These are phyloP conservation scores for Triangularia setosa DNA, from an alignment of 2,329 filamentous ascomycete genomes.

Conservation along the genomic window DNA sequence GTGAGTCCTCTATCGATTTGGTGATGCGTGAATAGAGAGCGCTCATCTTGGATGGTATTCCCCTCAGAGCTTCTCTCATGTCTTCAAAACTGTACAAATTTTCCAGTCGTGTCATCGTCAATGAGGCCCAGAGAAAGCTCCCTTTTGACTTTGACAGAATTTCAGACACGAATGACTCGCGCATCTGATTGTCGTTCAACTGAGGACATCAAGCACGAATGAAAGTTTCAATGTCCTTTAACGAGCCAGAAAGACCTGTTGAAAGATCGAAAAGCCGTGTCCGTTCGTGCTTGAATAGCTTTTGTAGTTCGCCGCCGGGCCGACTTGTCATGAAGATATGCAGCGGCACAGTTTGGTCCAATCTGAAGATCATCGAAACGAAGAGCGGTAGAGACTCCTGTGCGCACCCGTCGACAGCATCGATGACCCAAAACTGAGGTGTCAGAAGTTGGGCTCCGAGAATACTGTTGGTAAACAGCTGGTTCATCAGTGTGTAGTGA, in stretches of 20 bases:
- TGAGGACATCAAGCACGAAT: slow-evolving; percentile 4
- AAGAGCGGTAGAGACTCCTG: slow-evolving; percentile 5
- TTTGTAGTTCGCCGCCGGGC: slow-evolving; percentile 8
- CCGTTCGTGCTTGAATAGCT: slow-evolving; percentile 7
- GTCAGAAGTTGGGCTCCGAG: slow-evolving; percentile 5
- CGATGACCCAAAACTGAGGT: slow-evolving; percentile 23
- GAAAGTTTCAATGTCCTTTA: slow-evolving; percentile 18
- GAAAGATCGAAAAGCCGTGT: slow-evolving; percentile 1
- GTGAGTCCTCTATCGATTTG: slow-evolving; percentile 18
- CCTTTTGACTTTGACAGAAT: slow-evolving; percentile 21
- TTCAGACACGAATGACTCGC: slow-evolving; percentile 8
- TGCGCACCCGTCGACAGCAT: slow-evolving; percentile 21
- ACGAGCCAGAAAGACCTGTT: slow-evolving; percentile 7
- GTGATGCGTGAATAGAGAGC: slow-evolving; percentile 21
- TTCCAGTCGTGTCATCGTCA: slow-evolving; percentile 20
- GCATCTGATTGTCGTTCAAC: background rate
- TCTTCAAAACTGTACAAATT: slow-evolving; percentile 22
- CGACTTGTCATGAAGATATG: slow-evolving; percentile 19
- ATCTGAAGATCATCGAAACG: slow-evolving; percentile 12
- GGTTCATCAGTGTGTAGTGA: slow-evolving; percentile 18
- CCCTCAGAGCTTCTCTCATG: slow-evolving; percentile 19
- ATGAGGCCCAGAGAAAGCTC: slow-evolving; percentile 26
- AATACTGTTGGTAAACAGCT: slow-evolving; percentile 16
- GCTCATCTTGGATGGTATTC: slow-evolving; percentile 23
- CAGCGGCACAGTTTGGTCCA: slow-evolving; percentile 4